These are phyloP conservation scores for Rhodotorula glutinis DNA, from an alignment of 1,284 basidiomycete species.

Conservation along the genomic window DNA sequence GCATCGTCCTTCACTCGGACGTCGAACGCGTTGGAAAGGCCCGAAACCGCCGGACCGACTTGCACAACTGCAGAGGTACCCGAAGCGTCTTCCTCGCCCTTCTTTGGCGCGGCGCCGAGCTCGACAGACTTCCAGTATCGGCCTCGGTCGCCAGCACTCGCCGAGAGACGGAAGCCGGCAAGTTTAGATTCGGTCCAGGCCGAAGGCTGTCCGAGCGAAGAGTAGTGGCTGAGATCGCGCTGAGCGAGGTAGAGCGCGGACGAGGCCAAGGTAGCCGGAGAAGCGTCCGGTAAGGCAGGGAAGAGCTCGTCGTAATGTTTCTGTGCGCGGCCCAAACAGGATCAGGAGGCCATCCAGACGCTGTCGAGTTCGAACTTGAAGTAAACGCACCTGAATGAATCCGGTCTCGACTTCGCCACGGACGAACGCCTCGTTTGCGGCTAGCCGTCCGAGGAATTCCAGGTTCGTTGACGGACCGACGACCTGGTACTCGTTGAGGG, in stretches of 20 bases:
- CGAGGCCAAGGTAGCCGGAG: slow-evolving; percentile 65
- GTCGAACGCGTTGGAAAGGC: background rate
- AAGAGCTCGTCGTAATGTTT: slow-evolving; percentile 76
- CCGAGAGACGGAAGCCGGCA: slow-evolving; percentile 26
- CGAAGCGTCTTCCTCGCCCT: background rate
- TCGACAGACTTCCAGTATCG: slow-evolving; percentile 15
- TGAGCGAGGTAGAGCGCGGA: slow-evolving; percentile 72
- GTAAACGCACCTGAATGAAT: slow-evolving; percentile 68
- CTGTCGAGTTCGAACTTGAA: no score
- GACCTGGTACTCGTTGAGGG: slow-evolving; percentile 81
- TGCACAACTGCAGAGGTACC: background rate
- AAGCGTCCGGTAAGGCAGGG: slow-evolving; percentile 59
- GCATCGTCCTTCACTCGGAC: slow-evolving; percentile 12
- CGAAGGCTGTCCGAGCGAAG: slow-evolving; percentile 9
- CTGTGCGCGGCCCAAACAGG: slow-evolving; percentile 51
- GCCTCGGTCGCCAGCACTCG: slow-evolving; percentile 8
- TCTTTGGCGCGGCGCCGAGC: slow-evolving; percentile 3
- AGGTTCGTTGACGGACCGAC: slow-evolving; percentile 89
- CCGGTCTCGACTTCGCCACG: slow-evolving; percentile 85
- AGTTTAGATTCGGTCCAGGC: slow-evolving; percentile 27
- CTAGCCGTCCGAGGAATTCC: slow-evolving; percentile 76
- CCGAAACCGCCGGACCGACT: slow-evolving; percentile 5
- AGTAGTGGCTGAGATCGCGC: slow-evolving; percentile 53
- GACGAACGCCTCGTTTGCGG: slow-evolving; percentile 72
- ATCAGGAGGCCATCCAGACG: no score